phyloP scores from a whole-genome alignment of 2,329 filamentous ascomycete genomes.

The Aspergillus fischeri region DNA sequence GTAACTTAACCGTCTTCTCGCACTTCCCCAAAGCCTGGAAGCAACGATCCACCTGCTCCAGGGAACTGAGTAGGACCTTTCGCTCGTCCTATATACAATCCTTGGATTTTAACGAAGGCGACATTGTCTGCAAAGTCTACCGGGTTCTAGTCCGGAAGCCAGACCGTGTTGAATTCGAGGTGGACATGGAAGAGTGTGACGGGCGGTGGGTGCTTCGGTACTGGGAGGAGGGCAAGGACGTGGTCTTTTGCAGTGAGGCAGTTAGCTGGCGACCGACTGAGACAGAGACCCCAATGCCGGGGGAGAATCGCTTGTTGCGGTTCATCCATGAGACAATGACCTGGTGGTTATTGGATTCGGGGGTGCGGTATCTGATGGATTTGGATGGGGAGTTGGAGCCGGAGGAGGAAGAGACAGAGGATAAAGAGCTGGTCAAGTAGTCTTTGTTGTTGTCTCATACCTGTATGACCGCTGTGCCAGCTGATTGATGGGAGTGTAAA shows the following conservation, averaged over 20 bases:
- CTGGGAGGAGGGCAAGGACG: slow-evolving; percentile 9
- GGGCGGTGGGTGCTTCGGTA: slow-evolving; percentile 25
- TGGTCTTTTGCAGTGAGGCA: slow-evolving; percentile 27
- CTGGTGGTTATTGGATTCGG: slow-evolving; percentile 37
- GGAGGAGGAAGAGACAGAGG: not conserved
- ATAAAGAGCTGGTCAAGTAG: not conserved
- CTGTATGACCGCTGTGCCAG: not conserved
- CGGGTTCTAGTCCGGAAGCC: slow-evolving; percentile 20
- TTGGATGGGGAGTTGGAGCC: slow-evolving; percentile 8
- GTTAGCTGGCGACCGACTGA: slow-evolving; percentile 27
- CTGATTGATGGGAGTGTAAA: not conserved
- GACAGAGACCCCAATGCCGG: slow-evolving; percentile 20
- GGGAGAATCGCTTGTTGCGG: slow-evolving; percentile 25
- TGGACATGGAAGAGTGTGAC: slow-evolving; percentile 14
- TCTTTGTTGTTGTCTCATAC: not conserved
- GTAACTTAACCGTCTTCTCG: slow-evolving; percentile 32
- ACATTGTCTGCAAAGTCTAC: slow-evolving; percentile 32
- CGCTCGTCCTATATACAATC: slow-evolving; percentile 18
- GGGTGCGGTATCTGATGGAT: slow-evolving; percentile 26
- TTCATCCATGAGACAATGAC: slow-evolving; percentile 32
- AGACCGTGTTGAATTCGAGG: slow-evolving; percentile 30
- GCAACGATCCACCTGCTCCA: slow-evolving; percentile 18
- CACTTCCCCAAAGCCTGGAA: slow-evolving; percentile 30
- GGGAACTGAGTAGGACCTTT: slow-evolving; percentile 21
- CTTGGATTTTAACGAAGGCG: slow-evolving; percentile 26